phyloP scores from a whole-genome alignment of 108 stramenopile genomes.

The Cyclostephanos invisitatus region DNA sequence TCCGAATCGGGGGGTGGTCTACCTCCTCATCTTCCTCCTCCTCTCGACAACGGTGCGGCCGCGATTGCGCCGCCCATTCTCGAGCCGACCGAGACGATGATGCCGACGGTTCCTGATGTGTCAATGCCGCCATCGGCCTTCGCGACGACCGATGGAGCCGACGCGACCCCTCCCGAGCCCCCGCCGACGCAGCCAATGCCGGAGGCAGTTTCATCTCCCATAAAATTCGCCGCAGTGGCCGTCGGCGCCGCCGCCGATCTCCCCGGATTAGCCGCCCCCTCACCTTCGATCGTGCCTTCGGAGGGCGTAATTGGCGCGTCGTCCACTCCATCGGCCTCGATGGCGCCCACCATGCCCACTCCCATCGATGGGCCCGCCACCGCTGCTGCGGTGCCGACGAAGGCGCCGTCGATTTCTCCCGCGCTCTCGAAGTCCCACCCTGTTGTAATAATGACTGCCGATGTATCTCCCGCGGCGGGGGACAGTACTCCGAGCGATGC shows the following conservation, averaged over 20 bases:
- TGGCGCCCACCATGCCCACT: background rate
- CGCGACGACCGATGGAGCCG: no score
- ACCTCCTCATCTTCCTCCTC: background rate
- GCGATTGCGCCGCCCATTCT: background rate
- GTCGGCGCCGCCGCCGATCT: background rate
- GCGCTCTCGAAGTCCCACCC: background rate
- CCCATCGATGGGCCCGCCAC: background rate
- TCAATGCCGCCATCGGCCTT: background rate
- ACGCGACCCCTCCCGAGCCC: background rate
- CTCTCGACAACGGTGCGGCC: background rate
- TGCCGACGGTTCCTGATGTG: background rate
- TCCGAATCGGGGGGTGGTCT: background rate
- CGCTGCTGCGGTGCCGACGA: background rate
- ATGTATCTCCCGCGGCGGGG: background rate
- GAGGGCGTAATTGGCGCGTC: background rate
- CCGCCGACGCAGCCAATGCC: background rate
- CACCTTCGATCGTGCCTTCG: background rate
- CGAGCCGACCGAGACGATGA: background rate
- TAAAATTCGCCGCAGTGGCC: background rate
- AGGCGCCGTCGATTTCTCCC: background rate
- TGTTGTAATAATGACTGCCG: background rate
- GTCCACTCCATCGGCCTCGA: conserved; percentile 1
- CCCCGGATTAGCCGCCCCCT: background rate
- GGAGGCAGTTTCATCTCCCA: background rate
- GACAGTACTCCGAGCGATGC: background rate